Base-by-base conservation (phyloP, 2,329 filamentous ascomycete species). In the Penicillium sclerotigenum region DNA sequence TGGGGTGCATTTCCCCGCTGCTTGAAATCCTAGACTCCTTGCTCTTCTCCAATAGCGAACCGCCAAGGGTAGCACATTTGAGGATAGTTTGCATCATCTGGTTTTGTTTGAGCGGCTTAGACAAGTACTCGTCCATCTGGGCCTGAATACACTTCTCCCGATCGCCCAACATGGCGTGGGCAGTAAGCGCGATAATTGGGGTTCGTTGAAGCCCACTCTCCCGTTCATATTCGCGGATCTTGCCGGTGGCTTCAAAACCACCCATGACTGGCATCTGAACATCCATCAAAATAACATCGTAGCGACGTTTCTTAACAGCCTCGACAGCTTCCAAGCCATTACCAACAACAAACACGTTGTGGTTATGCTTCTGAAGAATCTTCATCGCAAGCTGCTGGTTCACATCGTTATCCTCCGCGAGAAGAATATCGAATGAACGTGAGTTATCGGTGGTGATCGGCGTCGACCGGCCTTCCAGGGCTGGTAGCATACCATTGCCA, bases 211-310 rank as follows among this genome's bases (percentile, higher is more conserved):
- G 83, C 53, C 87, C 87, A 64, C 90, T 84, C 62, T 87, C 89
- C 58, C 88, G 86, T 74, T 99, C 94, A 73, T 93, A 97, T 73
- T 97, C 91, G 68, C 94, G 86, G 64, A 99, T 99, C 79, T 96
- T 96, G 64, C 87, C 90, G 5, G 94, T 99, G 14, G 94, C 92
- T 76, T 99, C 94, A 71, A 99, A 97, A 42, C 94, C 94, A 71
- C 94, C 94, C 92, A 97, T 97, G 68, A 97, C 89, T n/a, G 94
- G 94, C 94, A 99, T 99, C 73, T 97, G 94, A 18, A 99, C 94
- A 71, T 99, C 94, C 94, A 99, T 99, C 47, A 99, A 82, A 62
- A 99, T 94, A 59, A 96, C 90, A 73, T 99, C 94, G 72, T 95
- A 99, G 71, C 90, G 88, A 77, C 89, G 93, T 71, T 87, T 85